Conservation (phyloP, 345 rosid species). For the Eucalyptus urophylla region DNA sequence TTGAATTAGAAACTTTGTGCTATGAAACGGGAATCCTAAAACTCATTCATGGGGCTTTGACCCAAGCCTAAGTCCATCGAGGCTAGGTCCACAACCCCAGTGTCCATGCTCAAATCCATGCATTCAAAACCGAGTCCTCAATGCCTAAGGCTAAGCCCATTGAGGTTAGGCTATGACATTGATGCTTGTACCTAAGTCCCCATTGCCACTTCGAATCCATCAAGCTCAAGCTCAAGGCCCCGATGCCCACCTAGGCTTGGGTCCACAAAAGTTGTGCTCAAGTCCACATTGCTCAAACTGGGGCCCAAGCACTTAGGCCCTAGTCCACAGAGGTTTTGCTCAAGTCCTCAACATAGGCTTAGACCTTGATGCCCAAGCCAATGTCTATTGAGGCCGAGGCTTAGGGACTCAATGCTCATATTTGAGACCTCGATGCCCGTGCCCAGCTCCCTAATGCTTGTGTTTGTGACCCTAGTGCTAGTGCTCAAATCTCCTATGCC, state of each 20-base stretch:
- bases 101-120: background rate
- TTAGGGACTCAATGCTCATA: background rate
- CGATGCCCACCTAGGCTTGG: background rate
- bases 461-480: background rate
- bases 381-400: background rate
- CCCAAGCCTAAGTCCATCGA: background rate
- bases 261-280: background rate
- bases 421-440: background rate
- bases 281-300: background rate
- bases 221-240: background rate
- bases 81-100: accelerated
- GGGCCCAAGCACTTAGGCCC: background rate
- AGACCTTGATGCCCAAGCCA: background rate
- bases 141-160: background rate
- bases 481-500: background rate
- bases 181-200: background rate
- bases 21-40: background rate
- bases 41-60: background rate
- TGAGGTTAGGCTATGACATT: background rate
- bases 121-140: background rate
- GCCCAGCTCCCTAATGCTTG: background rate
- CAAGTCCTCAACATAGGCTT: background rate
- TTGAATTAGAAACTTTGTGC: background rate
- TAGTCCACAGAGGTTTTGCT: background rate
- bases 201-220: background rate